Base-by-base conservation (phyloP, 2,329 filamentous ascomycete genomes). In the Fusarium odoratissimum region DNA sequence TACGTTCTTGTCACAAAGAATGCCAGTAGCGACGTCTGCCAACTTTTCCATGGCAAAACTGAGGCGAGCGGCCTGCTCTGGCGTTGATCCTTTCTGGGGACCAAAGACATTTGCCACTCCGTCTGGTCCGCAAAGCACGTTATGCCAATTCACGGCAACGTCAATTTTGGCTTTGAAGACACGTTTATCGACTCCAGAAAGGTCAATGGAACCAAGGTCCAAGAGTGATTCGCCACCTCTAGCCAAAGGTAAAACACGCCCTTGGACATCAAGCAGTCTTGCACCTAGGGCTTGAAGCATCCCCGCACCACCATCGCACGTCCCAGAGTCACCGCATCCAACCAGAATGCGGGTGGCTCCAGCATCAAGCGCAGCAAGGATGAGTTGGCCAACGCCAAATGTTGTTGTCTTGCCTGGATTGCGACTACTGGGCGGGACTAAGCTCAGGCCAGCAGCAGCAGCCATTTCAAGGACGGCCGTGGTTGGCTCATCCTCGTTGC, bases 201-300 rank as follows among this genome's bases (percentile, higher is more conserved):
- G 78, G 60, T 85, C 82, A 7, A 86, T 82, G 16, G 73, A 73
- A 3, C 79, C 77, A n/a, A 87, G 74, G 1, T 77, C 69, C 16
- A 75, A 59, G 12, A 87, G 78, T 1, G 80, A 80, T 58, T 80
- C 77, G 17, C 86, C 86, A 35, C 86, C 86, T 17, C 67, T 75
- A 16, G 83, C 84, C 8, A 56, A 72, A 5, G 83, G 81, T 7
- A 87, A 75, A 31, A 79, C 74, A 8, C 73, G 54, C 4, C 83
- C 84, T 30, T 82, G 67, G 6, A 56, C 54, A 64, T 85, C 83
- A 17, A 85, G 66, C 21, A 88, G 79, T 5, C 80, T 80, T 6
- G 81, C 86, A 8, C 86, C 86, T 10, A 88, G 81, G 5, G 86
- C 86, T 69, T 88, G 86, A 13, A 87, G 83, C 86, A 88, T 87